Evolutionary conservation across 495 filamentous ascomycete species (phyloP).

Genomic region (Sordaria brevicollis): DNA sequence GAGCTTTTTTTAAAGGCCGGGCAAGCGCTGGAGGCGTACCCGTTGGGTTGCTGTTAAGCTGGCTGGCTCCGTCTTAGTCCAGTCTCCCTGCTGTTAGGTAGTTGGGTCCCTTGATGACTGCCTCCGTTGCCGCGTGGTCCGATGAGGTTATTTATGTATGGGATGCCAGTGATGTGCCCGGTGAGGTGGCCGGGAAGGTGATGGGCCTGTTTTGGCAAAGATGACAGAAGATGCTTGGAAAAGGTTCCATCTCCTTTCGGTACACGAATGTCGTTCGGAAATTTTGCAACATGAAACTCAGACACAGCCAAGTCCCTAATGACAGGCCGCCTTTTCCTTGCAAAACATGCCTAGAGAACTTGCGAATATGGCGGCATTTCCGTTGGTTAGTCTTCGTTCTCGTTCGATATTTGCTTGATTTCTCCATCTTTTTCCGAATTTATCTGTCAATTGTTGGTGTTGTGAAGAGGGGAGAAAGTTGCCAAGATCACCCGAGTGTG

Average conservation of each 20-base stretch:
- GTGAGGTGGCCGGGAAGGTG: not conserved
- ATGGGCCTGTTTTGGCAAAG: not conserved
- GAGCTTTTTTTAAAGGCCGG: not conserved
- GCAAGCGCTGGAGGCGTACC: not conserved
- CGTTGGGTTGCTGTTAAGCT: not conserved
- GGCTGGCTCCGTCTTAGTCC: too few species aligned
- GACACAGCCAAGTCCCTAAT: not conserved
- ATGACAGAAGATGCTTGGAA: not conserved
- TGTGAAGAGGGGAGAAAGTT: not conserved
- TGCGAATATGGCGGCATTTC: not conserved
- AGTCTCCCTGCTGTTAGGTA: too few species aligned
- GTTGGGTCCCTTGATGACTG: not conserved
- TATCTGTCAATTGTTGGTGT: not conserved
- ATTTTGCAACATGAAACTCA: not conserved
- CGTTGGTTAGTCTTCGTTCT: not conserved
- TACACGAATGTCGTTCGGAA: not conserved
- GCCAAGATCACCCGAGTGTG: not conserved
- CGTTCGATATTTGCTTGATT: not conserved
- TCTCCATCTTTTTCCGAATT: not conserved
- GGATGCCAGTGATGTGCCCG: too few species aligned
- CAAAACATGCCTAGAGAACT: not conserved
- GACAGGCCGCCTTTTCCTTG: not conserved
- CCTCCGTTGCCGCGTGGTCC: not conserved
- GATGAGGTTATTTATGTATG: not conserved
- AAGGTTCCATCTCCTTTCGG: not conserved